Evolutionary conservation across 306 rosid genomes (phyloP).

Genomic region (Fagus crenata): DNA sequence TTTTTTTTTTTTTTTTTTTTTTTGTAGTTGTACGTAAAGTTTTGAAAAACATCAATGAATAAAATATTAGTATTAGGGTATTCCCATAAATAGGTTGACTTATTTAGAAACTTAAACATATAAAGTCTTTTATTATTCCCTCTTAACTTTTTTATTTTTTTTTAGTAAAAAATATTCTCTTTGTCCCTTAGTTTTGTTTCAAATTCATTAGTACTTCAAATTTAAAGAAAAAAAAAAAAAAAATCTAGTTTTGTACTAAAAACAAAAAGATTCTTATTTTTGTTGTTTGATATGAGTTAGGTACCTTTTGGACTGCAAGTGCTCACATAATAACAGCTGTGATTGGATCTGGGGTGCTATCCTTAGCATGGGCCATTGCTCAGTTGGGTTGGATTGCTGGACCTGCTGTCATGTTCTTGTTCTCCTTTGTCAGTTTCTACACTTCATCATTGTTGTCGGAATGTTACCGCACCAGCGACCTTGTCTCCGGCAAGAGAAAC

Average conservation of each 20-base stretch:
- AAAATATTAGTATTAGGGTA: too few relatives aligned
- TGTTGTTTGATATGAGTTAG: slow-evolving; percentile 21
- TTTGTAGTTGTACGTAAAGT: too few relatives aligned
- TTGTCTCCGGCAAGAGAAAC: slow-evolving; percentile 47
- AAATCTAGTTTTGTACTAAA: not conserved
- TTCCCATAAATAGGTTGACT: too few relatives aligned
- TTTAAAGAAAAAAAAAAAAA: not conserved
- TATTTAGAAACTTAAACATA: too few relatives aligned
- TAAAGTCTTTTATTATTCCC: too few relatives aligned
- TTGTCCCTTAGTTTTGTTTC: not conserved
- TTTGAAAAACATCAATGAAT: too few relatives aligned
- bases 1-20: too few relatives aligned
- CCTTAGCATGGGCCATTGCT: slow-evolving; percentile 67
- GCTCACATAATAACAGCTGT: slow-evolving; percentile 68
- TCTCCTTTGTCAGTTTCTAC: slow-evolving; percentile 39
- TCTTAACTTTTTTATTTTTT: too few relatives aligned
- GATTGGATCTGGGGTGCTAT: slow-evolving; percentile 64
- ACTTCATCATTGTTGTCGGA: slow-evolving; percentile 47
- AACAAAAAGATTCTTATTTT: not conserved
- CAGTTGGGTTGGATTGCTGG: slow-evolving; percentile 73
- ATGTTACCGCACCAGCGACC: slow-evolving; percentile 49
- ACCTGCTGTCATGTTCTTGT: slow-evolving; percentile 53
- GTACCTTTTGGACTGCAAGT: slow-evolving; percentile 60
- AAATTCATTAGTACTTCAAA: not conserved
- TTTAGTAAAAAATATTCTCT: too few relatives aligned